Conservation (phyloP, 768 basidiomycete species). For the Lentinula guzmanii region DNA sequence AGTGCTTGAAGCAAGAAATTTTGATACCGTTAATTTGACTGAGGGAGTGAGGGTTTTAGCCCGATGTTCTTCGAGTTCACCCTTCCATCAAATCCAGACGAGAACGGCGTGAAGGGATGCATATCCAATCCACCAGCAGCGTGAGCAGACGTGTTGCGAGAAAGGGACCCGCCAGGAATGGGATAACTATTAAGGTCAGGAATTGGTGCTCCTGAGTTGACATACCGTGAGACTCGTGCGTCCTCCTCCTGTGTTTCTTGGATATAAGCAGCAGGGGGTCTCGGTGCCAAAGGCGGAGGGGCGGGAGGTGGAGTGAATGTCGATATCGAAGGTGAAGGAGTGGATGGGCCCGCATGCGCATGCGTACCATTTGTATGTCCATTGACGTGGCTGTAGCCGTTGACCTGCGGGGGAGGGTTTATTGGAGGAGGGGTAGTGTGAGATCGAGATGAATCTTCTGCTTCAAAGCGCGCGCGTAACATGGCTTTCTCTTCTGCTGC, state of each 20-base stretch:
- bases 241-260: constrained; percentile 78
- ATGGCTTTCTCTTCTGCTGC: constrained; percentile 79
- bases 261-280: constrained; percentile 76
- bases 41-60: not conserved
- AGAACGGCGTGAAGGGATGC: constrained; percentile 45
- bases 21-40: not conserved
- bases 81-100: constrained; percentile 26
- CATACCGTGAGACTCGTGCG: constrained; percentile 41
- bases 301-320: constrained; percentile 13
- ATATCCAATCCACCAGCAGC: constrained; percentile 23
- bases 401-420: constrained; percentile 16
- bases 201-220: constrained; percentile 24
- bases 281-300: constrained; percentile 70
- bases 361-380: constrained; percentile 8
- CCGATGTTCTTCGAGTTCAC: constrained; percentile 8
- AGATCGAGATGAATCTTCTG: constrained; percentile 32
- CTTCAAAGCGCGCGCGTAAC: constrained; percentile 57
- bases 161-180: constrained; percentile 10
- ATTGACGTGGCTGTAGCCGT: constrained; percentile 18
- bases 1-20: not conserved
- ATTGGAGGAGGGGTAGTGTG: not conserved
- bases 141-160: constrained; percentile 9
- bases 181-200: constrained; percentile 16
- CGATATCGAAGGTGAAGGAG: not conserved
- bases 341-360: constrained; percentile 1